phyloP scores from a whole-genome alignment of 75 land plant genomes.

The Pseudotsuga menziesii region DNA sequence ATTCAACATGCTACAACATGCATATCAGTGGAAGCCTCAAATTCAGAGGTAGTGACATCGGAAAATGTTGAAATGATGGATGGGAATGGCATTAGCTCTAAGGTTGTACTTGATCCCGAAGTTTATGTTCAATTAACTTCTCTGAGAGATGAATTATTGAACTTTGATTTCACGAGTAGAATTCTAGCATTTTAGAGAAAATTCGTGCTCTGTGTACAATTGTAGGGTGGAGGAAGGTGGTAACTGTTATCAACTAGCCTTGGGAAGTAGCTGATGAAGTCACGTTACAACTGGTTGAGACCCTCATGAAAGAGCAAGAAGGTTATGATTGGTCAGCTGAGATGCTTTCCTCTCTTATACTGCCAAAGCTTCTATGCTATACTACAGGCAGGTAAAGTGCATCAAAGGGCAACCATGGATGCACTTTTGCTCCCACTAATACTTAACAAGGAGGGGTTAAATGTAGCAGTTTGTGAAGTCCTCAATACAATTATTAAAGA shows the following conservation, averaged over 20 bases:
- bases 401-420: conserved; percentile 49
- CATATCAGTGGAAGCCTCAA: conserved; percentile 2
- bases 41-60: not conserved
- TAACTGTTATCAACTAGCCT: conserved; percentile 48
- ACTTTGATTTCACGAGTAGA: conserved; percentile 13
- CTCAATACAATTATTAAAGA: conserved; percentile 49
- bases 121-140: conserved; percentile 12
- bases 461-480: conserved; percentile 47
- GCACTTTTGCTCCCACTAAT: conserved; percentile 53
- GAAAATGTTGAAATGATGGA: conserved; percentile 8
- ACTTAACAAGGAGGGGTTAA: conserved; percentile 38
- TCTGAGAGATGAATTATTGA: conserved; percentile 27
- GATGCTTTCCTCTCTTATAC: conserved; percentile 46
- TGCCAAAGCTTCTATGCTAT: conserved; percentile 53
- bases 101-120: conserved; percentile 20
- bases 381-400: conserved; percentile 49
- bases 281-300: conserved; percentile 22
- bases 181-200: conserved; percentile 24
- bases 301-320: conserved; percentile 3
- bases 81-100: conserved; percentile 11
- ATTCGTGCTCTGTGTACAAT: conserved; percentile 31
- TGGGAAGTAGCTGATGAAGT: conserved; percentile 67
- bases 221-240: conserved; percentile 16
- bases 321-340: conserved; percentile 42
- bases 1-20: conserved; percentile 5